Conservation (phyloP, 2,329 filamentous ascomycete species). For the Pezicula rhizophila region DNA sequence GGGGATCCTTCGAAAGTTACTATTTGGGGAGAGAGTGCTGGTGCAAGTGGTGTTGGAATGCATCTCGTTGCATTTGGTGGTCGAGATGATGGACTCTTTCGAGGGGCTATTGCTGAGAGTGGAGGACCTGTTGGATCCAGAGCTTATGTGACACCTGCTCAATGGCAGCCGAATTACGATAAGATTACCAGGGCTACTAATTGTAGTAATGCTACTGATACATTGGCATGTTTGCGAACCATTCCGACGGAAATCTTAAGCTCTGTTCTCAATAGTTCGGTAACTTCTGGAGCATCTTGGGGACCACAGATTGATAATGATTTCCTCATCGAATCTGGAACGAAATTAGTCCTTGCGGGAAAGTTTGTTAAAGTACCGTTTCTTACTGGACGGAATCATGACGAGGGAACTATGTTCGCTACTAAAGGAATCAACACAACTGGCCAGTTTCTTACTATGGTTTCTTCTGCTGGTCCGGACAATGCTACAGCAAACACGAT, state of each 20-base stretch:
- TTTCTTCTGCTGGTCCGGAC: slow-evolving; percentile 7
- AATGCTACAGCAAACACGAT: slow-evolving; percentile 30
- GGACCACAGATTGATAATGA: slow-evolving; percentile 48
- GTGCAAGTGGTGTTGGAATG: slow-evolving; percentile 35
- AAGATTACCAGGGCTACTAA: slow-evolving; percentile 30
- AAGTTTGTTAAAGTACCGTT: slow-evolving; percentile 60
- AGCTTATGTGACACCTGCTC: slow-evolving; percentile 3
- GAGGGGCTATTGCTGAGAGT: slow-evolving; percentile 44
- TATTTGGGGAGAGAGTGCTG: slow-evolving; percentile 38
- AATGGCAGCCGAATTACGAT: slow-evolving; percentile 24
- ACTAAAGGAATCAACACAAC: slow-evolving; percentile 48
- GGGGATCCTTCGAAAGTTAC: slow-evolving; percentile 35
- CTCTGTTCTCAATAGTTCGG: slow-evolving; percentile 31
- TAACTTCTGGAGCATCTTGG: slow-evolving; percentile 32
- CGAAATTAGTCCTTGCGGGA: slow-evolving; percentile 46
- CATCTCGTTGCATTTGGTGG: slow-evolving; percentile 43
- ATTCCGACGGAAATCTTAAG: slow-evolving; percentile 39
- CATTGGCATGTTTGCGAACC: slow-evolving; percentile 21
- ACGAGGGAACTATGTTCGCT: slow-evolving; percentile 57
- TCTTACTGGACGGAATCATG: slow-evolving; percentile 57
- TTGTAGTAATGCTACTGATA: slow-evolving; percentile 12
- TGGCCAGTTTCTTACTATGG: slow-evolving; percentile 36
- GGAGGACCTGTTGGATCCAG: slow-evolving; percentile 29
- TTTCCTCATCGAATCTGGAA: slow-evolving; percentile 45
- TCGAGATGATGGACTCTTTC: slow-evolving; percentile 47